Conservation (phyloP, 345 rosid species). For the Brassica napus region Da-Ae NC_063436.1:28574501-28575000, state of each 20-base stretch:
- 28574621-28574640: slow-evolving; percentile 92
- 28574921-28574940: slow-evolving; percentile 99
- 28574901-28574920: slow-evolving; percentile 95
- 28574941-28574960: slow-evolving; percentile 90
- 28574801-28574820: neutral
- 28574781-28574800: too few species aligned
- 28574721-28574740: slow-evolving; percentile 99
- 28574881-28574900: slow-evolving; percentile 98
- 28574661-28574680: slow-evolving; percentile 96
- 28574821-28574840: neutral
- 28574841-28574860: slow-evolving; percentile 88
- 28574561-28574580: slow-evolving; percentile 87
- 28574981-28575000: slow-evolving; percentile 93
- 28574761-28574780: slow-evolving; percentile 45
- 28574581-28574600: slow-evolving; percentile 92
- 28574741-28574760: slow-evolving; percentile 92
- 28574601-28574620: slow-evolving; percentile 98
- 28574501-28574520: slow-evolving; percentile 84
- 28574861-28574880: slow-evolving; percentile 99
- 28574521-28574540: slow-evolving; percentile 96
- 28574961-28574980: slow-evolving; percentile 83
- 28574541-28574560: slow-evolving; percentile 84
- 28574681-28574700: slow-evolving; percentile 95
- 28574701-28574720: slow-evolving; percentile 98
- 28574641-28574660: slow-evolving; percentile 97